These are phyloP conservation scores for Hyaloscypha finlandica DNA, from an alignment of 495 filamentous ascomycete genomes.

Conservation along the genomic window DNA sequence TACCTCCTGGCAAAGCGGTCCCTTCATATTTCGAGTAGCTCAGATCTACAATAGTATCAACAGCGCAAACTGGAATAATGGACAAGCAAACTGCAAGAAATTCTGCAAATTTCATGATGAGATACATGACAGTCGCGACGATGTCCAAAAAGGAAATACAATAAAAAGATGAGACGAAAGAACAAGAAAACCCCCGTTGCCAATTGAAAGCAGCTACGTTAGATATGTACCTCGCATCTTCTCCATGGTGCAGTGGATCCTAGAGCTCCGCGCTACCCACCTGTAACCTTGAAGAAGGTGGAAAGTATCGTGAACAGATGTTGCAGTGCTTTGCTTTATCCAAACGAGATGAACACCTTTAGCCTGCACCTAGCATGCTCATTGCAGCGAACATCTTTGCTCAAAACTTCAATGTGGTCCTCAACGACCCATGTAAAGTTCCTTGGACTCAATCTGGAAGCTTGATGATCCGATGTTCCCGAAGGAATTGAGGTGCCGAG, in stretches of 20 bases:
- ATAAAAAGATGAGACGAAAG: not conserved
- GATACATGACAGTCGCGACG: not conserved
- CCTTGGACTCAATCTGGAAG: not conserved
- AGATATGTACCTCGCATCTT: not conserved
- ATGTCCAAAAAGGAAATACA: not conserved
- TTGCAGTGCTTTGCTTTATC: not conserved
- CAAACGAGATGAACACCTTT: not conserved
- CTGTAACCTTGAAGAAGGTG: not conserved
- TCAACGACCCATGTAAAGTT: not conserved
- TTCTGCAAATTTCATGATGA: not conserved
- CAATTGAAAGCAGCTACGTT: not conserved
- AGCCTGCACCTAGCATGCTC: not conserved
- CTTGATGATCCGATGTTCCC: not conserved
- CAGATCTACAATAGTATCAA: constrained; percentile 37
- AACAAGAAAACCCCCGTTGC: not conserved
- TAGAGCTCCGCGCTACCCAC: not conserved
- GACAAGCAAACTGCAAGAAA: not conserved
- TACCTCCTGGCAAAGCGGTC: constrained; percentile 33
- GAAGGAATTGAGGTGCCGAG: not conserved
- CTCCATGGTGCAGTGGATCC: not conserved
- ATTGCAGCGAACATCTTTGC: too few species aligned
- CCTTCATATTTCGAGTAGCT: constrained; percentile 48
- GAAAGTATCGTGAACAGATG: not conserved
- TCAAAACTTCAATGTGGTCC: not conserved
- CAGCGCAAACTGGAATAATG: not conserved